Evolutionary conservation across 441 rosid species (phyloP).

Genomic region (Pelargonium fulgidum): DNA sequence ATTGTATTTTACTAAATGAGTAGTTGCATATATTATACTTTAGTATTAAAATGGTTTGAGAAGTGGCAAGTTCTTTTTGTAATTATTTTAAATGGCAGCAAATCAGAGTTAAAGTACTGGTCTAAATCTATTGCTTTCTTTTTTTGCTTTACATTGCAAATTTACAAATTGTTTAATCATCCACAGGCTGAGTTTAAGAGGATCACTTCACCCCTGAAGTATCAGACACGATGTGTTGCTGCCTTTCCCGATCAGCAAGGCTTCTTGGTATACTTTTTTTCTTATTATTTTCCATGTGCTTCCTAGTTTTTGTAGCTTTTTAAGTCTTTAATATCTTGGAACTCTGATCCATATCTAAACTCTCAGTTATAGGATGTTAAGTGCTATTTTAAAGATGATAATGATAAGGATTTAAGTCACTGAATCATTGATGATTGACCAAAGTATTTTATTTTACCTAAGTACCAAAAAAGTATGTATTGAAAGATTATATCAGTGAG

Average conservation of each 20-base stretch:
- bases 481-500: no score
- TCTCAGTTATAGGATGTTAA: no score
- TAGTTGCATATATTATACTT: not conserved
- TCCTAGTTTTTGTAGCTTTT: not conserved
- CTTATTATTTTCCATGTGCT: not conserved
- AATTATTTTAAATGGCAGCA: no score
- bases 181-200: slow-evolving; percentile 80
- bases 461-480: no score
- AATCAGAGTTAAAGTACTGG: not conserved
- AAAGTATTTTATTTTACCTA: no score
- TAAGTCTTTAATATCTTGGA: no score
- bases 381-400: no score
- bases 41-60: not conserved
- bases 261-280: slow-evolving; percentile 54
- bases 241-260: slow-evolving; percentile 99
- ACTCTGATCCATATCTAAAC: no score
- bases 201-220: slow-evolving; percentile 74
- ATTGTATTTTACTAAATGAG: no score
- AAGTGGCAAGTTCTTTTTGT: not conserved
- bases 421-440: no score
- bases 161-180: slow-evolving; percentile 14
- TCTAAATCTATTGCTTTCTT: slow-evolving; percentile 3
- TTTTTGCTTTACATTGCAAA: slow-evolving; percentile 1
- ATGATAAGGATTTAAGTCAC: no score
- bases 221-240: slow-evolving; percentile 93